A percentile compares a stretch with the other conserved stretches of the same genome.
Conservation (phyloP, 192 early-diverging fungal genomes). For the Podila horticola region DNA sequence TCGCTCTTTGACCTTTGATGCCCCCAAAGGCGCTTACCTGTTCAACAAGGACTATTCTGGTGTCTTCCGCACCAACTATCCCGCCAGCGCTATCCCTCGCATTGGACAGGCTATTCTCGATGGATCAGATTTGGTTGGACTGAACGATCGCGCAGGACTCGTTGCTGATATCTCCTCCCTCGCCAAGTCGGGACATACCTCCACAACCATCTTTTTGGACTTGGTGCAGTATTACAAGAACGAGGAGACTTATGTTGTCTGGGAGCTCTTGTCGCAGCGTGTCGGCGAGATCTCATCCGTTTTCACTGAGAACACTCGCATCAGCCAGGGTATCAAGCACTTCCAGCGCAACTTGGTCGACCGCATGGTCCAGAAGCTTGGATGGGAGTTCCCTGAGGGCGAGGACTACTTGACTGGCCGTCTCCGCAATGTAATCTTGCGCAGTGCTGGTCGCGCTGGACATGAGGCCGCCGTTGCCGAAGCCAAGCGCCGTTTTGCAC, state of each 20-base stretch:
- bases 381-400: slow-evolving; percentile 77
- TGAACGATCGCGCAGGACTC: slow-evolving; percentile 84
- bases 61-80: slow-evolving; percentile 89
- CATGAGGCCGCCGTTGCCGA: slow-evolving; percentile 74
- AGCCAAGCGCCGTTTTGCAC: slow-evolving; percentile 76
- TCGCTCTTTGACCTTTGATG: slow-evolving; percentile 56
- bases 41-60: slow-evolving; percentile 85
- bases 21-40: slow-evolving; percentile 73
- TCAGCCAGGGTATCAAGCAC: slow-evolving; percentile 67
- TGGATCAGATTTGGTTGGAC: slow-evolving; percentile 55
- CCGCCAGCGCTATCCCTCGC: slow-evolving; percentile 58
- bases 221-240: slow-evolving; percentile 77
- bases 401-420: slow-evolving; percentile 83
- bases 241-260: slow-evolving; percentile 86
- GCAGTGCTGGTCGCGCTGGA: slow-evolving; percentile 74
- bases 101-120: slow-evolving; percentile 65
- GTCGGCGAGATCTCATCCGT: slow-evolving; percentile 67
- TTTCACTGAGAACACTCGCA: slow-evolving; percentile 72
- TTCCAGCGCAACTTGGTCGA: slow-evolving; percentile 80
- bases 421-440: slow-evolving; percentile 82
- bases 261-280: slow-evolving; percentile 68
- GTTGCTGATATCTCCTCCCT: slow-evolving; percentile 86
- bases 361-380: slow-evolving; percentile 74
- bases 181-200: slow-evolving; percentile 78
- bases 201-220: slow-evolving; percentile 78